Base-by-base conservation (phyloP, 768 basidiomycete species). In the Amyloporia xantha region DNA sequence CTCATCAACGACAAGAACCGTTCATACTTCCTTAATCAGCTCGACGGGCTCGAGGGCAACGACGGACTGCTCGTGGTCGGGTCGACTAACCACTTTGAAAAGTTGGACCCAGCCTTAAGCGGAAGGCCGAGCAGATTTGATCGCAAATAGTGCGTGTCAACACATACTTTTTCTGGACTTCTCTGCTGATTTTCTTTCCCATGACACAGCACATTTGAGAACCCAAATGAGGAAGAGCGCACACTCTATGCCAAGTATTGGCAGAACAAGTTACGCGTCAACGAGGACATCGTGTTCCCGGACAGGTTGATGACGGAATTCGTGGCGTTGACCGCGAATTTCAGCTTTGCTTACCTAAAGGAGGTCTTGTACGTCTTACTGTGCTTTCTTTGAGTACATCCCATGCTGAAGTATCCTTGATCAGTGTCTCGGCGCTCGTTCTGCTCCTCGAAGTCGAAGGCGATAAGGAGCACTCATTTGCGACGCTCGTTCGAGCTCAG, bases 261-360 rank as follows among this genome's bases (percentile, higher is more conserved):
- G 91, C 86, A 89, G 62, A 64, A 74, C 49, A 92, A 91, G 62
- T 75, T 92, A 46, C 63, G 69, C 46, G 57, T 65, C 60, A 91
- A 86, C 66, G 63, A 76, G 40, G 67, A 73, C 11, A 72, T 91
- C 52, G 63, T 68, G 4, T 90, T 87, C 69, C 79, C 90, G 0
- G 82, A 88, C 53, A 52, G 67, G 10, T 71, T 92, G 25, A 70
- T 82, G 13, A 64, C 74, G 12, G 74, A 79, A 53, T 68, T 87
- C 21, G 86, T 82, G 5, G 65, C 72, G 7, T 45, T 66, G 50
- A 91, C 89, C 0, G 68, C 74, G 27, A 67, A 71, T 21, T 91
- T 92, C 70, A 87, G 84, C 56, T 92, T 92, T 62, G 88, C 91
- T 0, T 91, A 90, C 65, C 70, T 93, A 58, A 92, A 93, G 62